Base-by-base conservation (phyloP, 495 filamentous ascomycete species). In the Penicillium egyptiacum region DNA sequence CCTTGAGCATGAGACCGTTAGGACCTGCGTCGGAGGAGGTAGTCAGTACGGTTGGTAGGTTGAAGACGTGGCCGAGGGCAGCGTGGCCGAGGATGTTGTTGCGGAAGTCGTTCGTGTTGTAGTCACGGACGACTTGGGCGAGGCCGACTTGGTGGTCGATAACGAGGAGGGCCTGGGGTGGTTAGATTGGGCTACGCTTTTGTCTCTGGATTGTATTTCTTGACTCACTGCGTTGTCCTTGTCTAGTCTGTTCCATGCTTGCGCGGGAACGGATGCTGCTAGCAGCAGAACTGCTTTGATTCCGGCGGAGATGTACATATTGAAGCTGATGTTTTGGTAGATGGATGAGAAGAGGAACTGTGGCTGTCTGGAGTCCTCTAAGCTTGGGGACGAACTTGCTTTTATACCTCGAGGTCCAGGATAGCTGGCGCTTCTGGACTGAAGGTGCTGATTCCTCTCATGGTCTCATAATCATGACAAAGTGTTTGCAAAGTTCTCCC, bases 101-200 rank as follows among this genome's bases (percentile, higher is more conserved):
- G 43, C 80, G 78, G 77, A 80, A 92, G 56, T 83, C 73, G 42
- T 77, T 81, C 22, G 83, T 71, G 57, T 82, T 71, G 61, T 72
- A 87, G 74, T 92, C 88, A 23, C 87, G 83, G 35, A 84, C 83
- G 12, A 88, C 62, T 49, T 77, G 71, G 65, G 82, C 83, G 20
- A 91, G 84, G 33, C 88, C 88, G 56, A 87, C 80, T 68, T 91
- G 87, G 58, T 87, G 79, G 67, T 92, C 88, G 52, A 90, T 79
- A 55, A 91, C 77, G 30, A 92, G 71, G 25, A 92, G 81, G 37
- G 71, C 69, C 69, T 73, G 51, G 2, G 12, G 16, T 17, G 23
- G 8, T 56, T n/a, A 47, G 53, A 48, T 51, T 20, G n/a, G n/a
- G n/a, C n/a, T n/a, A n/a, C 1, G 8, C 5, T 5, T 25, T 9